Base-by-base conservation (phyloP, 1,139 yeast species). In the Kodamaea ohmeri region DNA sequence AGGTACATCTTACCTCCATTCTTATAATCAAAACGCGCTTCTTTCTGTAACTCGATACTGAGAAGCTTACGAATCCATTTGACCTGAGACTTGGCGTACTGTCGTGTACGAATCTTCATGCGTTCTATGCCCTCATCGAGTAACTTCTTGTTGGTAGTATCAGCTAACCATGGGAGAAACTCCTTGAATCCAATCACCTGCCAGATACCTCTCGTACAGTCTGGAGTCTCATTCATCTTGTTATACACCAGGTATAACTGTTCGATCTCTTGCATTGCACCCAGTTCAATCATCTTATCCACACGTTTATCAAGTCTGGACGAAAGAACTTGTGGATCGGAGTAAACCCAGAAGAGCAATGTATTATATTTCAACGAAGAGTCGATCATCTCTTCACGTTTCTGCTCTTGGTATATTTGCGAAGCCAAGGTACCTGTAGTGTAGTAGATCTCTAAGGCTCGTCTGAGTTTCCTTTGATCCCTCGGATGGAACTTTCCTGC, bases 151-250 rank as follows among this genome's bases (percentile, higher is more conserved):
- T 29, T 19, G 15, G 5, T 28, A 7, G 11, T 6, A 25, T 13
- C 42, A 22, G 62, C 50, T 4, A 92, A 59, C 83, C 89, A 90
- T 0, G 96, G 95, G 27, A 89, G 58, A 55, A 92, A 90, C 57
- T 92, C 97, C 53, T 88, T 87, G 58, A 88, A 92, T 1, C 99
- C 99, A 51, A 92, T 89, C 1, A 88, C 96, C 60, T 92, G 98
- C 88, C 89, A 90, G 0, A 92, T 75, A 1, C 98, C 97, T 39
- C 76, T 66, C 37, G 86, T 83, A 40, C 79, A 63, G 39, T 76
- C 80, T 2, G 79, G 78, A 17, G 51, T 55, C 1, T 65, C 65
- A 0, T 53, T 46, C 15, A 44, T 51, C 1, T 41, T 29, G 19
- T 50, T 40, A 45, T 72, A 83, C 27, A 60, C 66, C 0, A 60